Base-by-base conservation (phyloP, 2,329 filamentous ascomycete genomes). In the Juglanconis oblonga region DNA sequence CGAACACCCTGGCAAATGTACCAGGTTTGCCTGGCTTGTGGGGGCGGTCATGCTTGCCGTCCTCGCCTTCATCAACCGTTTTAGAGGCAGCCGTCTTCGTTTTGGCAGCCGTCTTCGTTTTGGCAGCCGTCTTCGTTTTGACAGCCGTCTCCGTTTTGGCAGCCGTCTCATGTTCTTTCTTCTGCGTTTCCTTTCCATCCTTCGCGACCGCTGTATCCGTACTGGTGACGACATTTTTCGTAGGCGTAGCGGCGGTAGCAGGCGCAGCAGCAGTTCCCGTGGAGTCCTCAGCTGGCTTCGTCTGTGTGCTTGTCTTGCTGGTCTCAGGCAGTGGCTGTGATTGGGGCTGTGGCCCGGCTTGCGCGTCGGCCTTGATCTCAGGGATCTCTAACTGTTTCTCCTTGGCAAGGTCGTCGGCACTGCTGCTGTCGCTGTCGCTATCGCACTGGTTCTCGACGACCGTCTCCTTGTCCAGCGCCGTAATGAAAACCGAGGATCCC, bases 381-480 rank as follows among this genome's bases (percentile, higher is more conserved):
- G 24, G 36, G 11, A 29, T 31, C 50, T 35, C 36, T 10, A 48
- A 14, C 42, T 52, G 40, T 33, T 61, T 58, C 14, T 58, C 51
- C 11, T 31, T 33, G 33, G 47, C 51, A 40, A 54, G 31, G 29
- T 32, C 36, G 13, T 44, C 13, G 29, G 36, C 52, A 44, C 31
- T 17, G 10, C 42, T 36, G 38, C 42, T 32, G 29, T 61, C 35
- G 59, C 42, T 29, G 44, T 54, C 29, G 35, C 32, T 58, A 24
- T 42, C 36, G 33, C 58, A 52, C 47, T 62, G 52, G 38, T 62
- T 40, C 40, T 29, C 17, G 31, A 54, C 56, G 52, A 42, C 52
- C n/a, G 35, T 52, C 38, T 55, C 50, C 50, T 42, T 45, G n/a
- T 14, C 10, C 51, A 51, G 60, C 24, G 17, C 57, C 4, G 33